Evolutionary conservation across 495 filamentous ascomycete species (phyloP).

Genomic region (Podospora conica): DNA sequence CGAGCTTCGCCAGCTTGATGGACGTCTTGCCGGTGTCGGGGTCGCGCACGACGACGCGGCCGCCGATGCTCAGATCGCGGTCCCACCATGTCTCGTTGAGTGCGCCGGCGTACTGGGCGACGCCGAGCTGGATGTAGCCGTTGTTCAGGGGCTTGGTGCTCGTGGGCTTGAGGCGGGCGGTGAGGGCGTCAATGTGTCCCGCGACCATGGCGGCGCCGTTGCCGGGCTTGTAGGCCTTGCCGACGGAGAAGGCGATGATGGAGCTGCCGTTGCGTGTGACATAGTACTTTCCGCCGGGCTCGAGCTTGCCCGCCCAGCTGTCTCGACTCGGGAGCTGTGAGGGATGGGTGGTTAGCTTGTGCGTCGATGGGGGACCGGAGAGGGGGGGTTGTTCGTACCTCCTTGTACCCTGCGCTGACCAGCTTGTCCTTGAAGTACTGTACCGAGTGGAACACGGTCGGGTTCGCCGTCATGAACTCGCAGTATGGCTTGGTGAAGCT

Average conservation of each 20-base stretch:
- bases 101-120: constrained; percentile 87
- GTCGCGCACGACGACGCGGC: constrained; percentile 77
- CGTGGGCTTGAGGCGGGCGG: constrained; percentile 82
- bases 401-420: constrained; percentile 61
- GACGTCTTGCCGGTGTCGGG: constrained; percentile 67
- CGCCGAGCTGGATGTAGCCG: constrained; percentile 82
- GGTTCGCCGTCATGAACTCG: constrained; percentile 81
- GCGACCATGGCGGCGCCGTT: constrained; percentile 77
- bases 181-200: constrained; percentile 88
- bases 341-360: not conserved
- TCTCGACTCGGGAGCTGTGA: constrained; percentile 69
- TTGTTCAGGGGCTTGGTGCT: constrained; percentile 71
- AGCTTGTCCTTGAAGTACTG: constrained; percentile 67
- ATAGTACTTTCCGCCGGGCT: constrained; percentile 83
- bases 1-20: constrained; percentile 77
- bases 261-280: constrained; percentile 79
- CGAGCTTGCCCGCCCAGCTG: constrained; percentile 66
- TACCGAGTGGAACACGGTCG: constrained; percentile 88
- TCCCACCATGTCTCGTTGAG: constrained; percentile 91
- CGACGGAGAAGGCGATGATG: constrained; percentile 80
- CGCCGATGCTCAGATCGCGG: constrained; percentile 83
- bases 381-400: constrained; percentile 31
- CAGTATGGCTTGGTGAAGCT: constrained; percentile 78
- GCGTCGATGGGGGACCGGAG: not conserved
- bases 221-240: constrained; percentile 73